phyloP scores from a whole-genome alignment of 192 early-diverging fungal species.

The Linnemannia zychae region DNA sequence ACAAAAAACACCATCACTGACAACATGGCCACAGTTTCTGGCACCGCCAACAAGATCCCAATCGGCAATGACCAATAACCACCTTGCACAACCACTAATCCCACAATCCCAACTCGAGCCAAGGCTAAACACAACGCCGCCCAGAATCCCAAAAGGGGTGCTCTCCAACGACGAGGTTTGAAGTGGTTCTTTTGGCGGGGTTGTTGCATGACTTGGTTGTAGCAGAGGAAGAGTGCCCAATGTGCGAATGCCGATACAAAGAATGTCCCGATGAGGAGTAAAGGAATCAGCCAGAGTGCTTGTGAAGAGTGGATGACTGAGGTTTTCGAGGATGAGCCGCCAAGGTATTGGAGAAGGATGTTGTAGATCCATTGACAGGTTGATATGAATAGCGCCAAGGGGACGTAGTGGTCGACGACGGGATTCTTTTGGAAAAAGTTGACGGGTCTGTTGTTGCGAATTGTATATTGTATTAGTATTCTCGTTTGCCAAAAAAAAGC shows the following conservation, averaged over 20 bases:
- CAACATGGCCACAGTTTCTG: constrained; percentile 42
- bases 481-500: not conserved
- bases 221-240: constrained; percentile 50
- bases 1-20: constrained; percentile 41
- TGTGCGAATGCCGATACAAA: constrained; percentile 48
- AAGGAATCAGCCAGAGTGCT: constrained; percentile 48
- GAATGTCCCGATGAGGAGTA: constrained; percentile 49
- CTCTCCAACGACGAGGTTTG: constrained; percentile 33
- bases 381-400: constrained; percentile 51
- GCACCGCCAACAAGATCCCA: constrained; percentile 44
- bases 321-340: constrained; percentile 18
- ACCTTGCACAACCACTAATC: constrained; percentile 28
- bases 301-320: constrained; percentile 41
- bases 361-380: constrained; percentile 58
- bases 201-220: constrained; percentile 51
- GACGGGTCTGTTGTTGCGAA: constrained; percentile 32
- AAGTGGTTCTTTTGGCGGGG: constrained; percentile 6
- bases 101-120: constrained; percentile 26
- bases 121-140: constrained; percentile 31
- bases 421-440: constrained; percentile 58
- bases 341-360: constrained; percentile 48
- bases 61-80: constrained; percentile 41
- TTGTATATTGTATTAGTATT: not conserved
- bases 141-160: constrained; percentile 46
- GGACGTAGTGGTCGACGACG: constrained; percentile 52